A percentile compares a stretch with the other conserved stretches of the same genome.
phyloP scores from a whole-genome alignment of 768 basidiomycete genomes.

The Boletus sp. region DNA sequence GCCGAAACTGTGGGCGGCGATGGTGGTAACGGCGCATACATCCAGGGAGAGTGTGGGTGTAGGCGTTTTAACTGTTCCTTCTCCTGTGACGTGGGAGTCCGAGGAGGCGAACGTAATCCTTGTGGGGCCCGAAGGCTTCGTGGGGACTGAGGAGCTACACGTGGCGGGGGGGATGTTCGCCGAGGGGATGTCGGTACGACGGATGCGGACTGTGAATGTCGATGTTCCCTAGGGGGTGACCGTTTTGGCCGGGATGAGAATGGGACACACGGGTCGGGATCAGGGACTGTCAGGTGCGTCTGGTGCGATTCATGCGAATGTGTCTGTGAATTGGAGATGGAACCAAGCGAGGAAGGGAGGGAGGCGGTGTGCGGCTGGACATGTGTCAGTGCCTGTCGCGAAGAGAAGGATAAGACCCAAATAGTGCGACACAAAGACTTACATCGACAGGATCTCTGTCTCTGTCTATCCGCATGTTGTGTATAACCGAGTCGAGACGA shows the following conservation, averaged over 20 bases:
- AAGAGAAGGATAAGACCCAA: slow-evolving; percentile 13
- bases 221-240: slow-evolving; percentile 2
- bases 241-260: slow-evolving; percentile 4
- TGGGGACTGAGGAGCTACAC: slow-evolving; percentile 9
- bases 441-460: slow-evolving; percentile 22
- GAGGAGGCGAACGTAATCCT: slow-evolving; percentile 16
- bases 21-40: slow-evolving; percentile 28
- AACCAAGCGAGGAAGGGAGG: slow-evolving; percentile 29
- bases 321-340: slow-evolving; percentile 22
- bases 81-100: slow-evolving; percentile 18
- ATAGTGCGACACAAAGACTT: slow-evolving; percentile 7
- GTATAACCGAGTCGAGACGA: slow-evolving; percentile 52
- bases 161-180: slow-evolving; percentile 3
- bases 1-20: slow-evolving; percentile 28
- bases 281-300: slow-evolving; percentile 21
- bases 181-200: slow-evolving; percentile 5
- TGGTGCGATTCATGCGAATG: slow-evolving; percentile 28
- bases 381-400: slow-evolving; percentile 17
- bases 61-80: slow-evolving; percentile 10
- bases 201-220: slow-evolving; percentile 15
- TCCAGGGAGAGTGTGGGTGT: slow-evolving; percentile 26
- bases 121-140: slow-evolving; percentile 17
- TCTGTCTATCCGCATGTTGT: slow-evolving; percentile 27
- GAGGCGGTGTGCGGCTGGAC: slow-evolving; percentile 26
- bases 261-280: slow-evolving; percentile 11